phyloP scores from a whole-genome alignment of 345 rosid species.

The Hirschfeldia incana region DNA sequence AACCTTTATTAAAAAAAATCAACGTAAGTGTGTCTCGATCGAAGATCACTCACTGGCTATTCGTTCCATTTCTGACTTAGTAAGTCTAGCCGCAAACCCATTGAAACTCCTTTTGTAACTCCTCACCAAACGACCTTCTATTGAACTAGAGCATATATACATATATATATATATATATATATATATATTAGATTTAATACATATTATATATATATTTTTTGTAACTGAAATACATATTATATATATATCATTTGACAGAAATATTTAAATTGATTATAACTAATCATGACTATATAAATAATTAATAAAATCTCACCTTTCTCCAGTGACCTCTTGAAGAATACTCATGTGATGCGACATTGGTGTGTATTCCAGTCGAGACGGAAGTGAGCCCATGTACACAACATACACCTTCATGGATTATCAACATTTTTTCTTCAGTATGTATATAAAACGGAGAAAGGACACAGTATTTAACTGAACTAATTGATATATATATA shows the following conservation, averaged over 20 bases:
- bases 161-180: background rate
- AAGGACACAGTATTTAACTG: background rate
- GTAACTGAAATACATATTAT: too few relatives aligned
- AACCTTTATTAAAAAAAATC: background rate
- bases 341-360: slow-evolving; percentile 32
- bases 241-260: background rate
- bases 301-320: background rate
- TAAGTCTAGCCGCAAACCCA: slow-evolving; percentile 59
- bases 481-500: background rate
- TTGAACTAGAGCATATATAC: slow-evolving; percentile 21
- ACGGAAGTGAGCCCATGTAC: slow-evolving; percentile 20
- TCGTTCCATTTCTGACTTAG: slow-evolving; percentile 41
- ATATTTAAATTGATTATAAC: background rate
- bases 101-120: slow-evolving; percentile 62
- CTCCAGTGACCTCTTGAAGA: too few relatives aligned
- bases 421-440: background rate
- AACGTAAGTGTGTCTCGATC: background rate
- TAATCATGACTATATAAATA: background rate
- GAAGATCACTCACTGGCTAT: slow-evolving; percentile 43
- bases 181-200: too few relatives aligned
- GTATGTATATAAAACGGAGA: background rate
- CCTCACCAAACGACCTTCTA: slow-evolving; percentile 5
- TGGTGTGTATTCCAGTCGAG: slow-evolving; percentile 25
- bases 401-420: background rate
- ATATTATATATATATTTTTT: too few relatives aligned